A percentile compares a stretch with the other conserved stretches of the same genome.
Conservation (phyloP, 192 early-diverging fungal genomes). For the Coemansia sp. region DNA sequence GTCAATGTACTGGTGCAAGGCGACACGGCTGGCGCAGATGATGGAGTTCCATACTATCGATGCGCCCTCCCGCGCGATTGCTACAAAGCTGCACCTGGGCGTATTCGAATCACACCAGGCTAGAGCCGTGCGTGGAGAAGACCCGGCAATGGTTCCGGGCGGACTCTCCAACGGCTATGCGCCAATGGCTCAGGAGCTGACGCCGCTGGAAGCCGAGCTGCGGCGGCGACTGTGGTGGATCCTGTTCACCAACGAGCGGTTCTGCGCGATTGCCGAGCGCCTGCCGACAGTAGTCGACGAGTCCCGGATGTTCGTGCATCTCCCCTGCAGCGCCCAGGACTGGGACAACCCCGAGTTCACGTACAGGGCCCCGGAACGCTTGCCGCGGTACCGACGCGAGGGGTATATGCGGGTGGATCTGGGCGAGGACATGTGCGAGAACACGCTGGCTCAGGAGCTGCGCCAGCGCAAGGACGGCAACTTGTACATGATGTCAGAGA, state of each 20-base stretch:
- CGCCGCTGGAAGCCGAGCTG: constrained; percentile 39
- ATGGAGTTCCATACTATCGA: constrained; percentile 42
- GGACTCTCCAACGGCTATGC: constrained; percentile 33
- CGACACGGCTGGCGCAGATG: constrained; percentile 38
- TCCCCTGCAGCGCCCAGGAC: constrained; percentile 34
- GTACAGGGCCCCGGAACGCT: constrained; percentile 24
- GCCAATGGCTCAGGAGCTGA: constrained; percentile 29
- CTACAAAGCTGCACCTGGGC: constrained; percentile 43
- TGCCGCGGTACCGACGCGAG: constrained; percentile 35
- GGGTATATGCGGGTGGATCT: constrained; percentile 14
- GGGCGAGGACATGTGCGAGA: constrained; percentile 8
- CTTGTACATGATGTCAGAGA: constrained; percentile 42
- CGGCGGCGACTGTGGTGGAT: constrained; percentile 47
- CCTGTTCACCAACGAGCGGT: constrained; percentile 45
- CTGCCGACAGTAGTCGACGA: constrained; percentile 47
- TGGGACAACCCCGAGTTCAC: constrained; percentile 45
- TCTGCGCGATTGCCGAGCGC: constrained; percentile 43
- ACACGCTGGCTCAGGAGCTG: constrained; percentile 30
- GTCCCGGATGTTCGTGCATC: constrained; percentile 41
- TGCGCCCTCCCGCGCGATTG: constrained; percentile 34
- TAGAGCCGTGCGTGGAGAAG: constrained; percentile 4
- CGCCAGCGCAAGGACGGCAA: constrained; percentile 30
- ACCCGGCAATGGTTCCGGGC: constrained; percentile 31
- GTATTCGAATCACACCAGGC: constrained; percentile 34
- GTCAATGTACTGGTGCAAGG: constrained; percentile 52